Conservation (phyloP, 768 basidiomycete species). For the Termitomyces sp. region DNA sequence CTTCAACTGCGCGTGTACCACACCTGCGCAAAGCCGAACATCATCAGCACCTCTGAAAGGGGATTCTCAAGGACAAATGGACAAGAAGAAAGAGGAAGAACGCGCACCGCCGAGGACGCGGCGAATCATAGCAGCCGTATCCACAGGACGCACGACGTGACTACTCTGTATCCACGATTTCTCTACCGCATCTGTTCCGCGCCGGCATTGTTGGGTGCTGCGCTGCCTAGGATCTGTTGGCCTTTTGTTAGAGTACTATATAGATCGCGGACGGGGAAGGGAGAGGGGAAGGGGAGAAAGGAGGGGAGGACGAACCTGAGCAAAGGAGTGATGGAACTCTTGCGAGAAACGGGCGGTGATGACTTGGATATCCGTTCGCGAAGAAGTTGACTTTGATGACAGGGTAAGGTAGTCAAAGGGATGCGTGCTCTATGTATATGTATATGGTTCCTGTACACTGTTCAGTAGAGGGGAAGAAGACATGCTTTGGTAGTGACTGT, state of each 20-base stretch:
- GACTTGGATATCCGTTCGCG: conserved; percentile 42
- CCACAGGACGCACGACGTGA: conserved; percentile 46
- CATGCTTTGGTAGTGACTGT: conserved; percentile 42
- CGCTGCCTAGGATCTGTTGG: conserved; percentile 39
- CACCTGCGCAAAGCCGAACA: conserved; percentile 30
- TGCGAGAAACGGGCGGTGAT: conserved; percentile 44
- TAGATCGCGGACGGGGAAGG: too few relatives aligned
- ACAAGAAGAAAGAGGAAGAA: too few relatives aligned
- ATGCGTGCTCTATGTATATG: conserved; percentile 35
- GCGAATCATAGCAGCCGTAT: conserved; percentile 20
- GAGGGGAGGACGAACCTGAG: neutral
- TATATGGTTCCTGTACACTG: neutral
- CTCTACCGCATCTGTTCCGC: conserved; percentile 46
- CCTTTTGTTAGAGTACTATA: conserved; percentile 2
- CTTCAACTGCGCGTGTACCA: conserved; percentile 42
- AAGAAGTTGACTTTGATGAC: conserved; percentile 50
- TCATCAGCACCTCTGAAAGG: neutral
- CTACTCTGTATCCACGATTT: conserved; percentile 39
- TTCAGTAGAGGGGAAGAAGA: too few relatives aligned
- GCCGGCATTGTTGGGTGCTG: conserved; percentile 39
- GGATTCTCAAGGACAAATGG: too few relatives aligned
- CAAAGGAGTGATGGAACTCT: conserved; percentile 1
- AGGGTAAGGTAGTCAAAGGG: conserved; percentile 48
- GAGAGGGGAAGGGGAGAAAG: neutral
- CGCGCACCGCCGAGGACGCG: neutral